A percentile compares a stretch with the other conserved stretches of the same genome.
These are phyloP conservation scores for Paraconiothyrium brasiliense DNA, from an alignment of 2,329 filamentous ascomycete species.

Conservation along the genomic window DNA sequence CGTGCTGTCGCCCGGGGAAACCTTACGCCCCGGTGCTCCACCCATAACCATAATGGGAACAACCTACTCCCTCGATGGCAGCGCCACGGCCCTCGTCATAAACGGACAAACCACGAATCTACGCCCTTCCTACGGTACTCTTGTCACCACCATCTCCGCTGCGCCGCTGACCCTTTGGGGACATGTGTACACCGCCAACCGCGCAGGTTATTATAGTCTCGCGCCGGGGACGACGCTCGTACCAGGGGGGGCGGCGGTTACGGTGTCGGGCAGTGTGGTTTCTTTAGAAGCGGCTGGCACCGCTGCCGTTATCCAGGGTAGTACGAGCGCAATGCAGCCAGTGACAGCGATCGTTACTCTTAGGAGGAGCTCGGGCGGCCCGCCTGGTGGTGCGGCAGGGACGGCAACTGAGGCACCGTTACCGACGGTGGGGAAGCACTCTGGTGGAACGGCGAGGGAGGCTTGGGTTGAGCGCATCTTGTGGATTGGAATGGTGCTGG, in stretches of 20 bases:
- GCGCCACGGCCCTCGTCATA: constrained; percentile 49
- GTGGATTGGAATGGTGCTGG: constrained; percentile 23
- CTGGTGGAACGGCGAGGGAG: constrained; percentile 14
- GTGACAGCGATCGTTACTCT: constrained; percentile 35
- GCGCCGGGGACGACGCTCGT: constrained; percentile 47
- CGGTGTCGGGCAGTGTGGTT: constrained; percentile 42
- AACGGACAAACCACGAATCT: constrained; percentile 41
- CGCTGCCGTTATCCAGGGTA: constrained; percentile 37
- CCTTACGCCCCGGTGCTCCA: constrained; percentile 45
- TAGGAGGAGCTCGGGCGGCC: constrained; percentile 15
- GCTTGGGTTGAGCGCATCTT: constrained; percentile 26
- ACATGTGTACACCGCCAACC: constrained; percentile 53
- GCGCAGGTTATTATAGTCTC: constrained; percentile 55
- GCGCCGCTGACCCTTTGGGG: constrained; percentile 50
- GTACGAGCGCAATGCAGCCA: constrained; percentile 32
- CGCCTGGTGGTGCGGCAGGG: constrained; percentile 1
- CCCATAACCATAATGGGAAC: constrained; percentile 50
- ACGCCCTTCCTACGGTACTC: constrained; percentile 25
- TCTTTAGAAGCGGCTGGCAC: constrained; percentile 43
- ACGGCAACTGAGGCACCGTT: constrained; percentile 5
- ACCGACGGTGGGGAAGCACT: constrained; percentile 20
- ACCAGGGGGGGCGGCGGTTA: constrained; percentile 49
- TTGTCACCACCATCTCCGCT: constrained; percentile 34
- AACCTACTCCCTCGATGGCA: constrained; percentile 42
- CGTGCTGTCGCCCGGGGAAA: constrained; percentile 38